Conservation (phyloP, 148 eudicot genomes). For the Nepenthes mirabilis region DNA sequence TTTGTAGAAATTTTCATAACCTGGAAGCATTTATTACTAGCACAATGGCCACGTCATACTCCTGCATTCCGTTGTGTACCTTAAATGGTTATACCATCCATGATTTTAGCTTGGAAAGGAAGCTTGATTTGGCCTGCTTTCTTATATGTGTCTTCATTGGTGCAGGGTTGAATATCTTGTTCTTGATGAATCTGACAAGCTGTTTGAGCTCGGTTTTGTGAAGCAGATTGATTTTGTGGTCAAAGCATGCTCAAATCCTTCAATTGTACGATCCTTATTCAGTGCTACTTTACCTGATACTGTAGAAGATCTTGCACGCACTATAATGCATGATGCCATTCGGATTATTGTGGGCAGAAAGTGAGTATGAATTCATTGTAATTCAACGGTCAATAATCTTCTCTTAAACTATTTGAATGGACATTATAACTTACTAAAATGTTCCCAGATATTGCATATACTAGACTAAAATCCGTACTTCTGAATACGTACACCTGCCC, state of each 20-base stretch:
- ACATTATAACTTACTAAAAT: too few relatives aligned
- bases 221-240: slow-evolving; percentile 84
- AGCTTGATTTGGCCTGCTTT: slow-evolving; percentile 8
- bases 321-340: slow-evolving; percentile 94
- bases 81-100: not conserved
- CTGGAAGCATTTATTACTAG: not conserved
- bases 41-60: not conserved
- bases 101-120: not conserved
- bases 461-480: too few relatives aligned
- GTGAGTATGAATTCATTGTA: not conserved
- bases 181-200: slow-evolving; percentile 94
- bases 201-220: slow-evolving; percentile 89
- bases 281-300: slow-evolving; percentile 98
- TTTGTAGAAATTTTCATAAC: too few relatives aligned
- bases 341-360: slow-evolving; percentile 73
- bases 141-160: slow-evolving; percentile 1
- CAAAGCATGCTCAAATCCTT: slow-evolving; percentile 90
- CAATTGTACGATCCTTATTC: slow-evolving; percentile 67
- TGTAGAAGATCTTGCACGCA: slow-evolving; percentile 95
- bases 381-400: not conserved
- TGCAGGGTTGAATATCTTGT: slow-evolving; percentile 95
- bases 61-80: not conserved
- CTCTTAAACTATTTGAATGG: too few relatives aligned
- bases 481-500: too few relatives aligned
- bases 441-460: too few relatives aligned